phyloP scores from a whole-genome alignment of 140 eudicot species.

The Stevia rebaudiana region DNA sequence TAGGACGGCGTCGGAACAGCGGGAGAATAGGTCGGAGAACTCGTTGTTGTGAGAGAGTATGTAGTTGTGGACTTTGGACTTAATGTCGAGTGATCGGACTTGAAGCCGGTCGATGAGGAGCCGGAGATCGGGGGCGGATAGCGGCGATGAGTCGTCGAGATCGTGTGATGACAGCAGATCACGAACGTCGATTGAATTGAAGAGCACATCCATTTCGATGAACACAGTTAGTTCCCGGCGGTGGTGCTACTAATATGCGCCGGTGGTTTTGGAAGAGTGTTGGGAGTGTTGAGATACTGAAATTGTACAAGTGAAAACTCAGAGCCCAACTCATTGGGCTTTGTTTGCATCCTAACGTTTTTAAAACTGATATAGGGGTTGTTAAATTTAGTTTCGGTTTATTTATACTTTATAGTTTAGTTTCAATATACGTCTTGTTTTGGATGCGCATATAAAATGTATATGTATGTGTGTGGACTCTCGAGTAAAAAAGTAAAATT shows the following conservation, averaged over 20 bases:
- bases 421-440: too few species aligned
- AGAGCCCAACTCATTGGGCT: neutral
- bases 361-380: too few species aligned
- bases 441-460: too few species aligned
- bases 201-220: constrained; percentile 58
- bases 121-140: constrained; percentile 93
- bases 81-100: constrained; percentile 63
- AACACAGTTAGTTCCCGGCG: constrained; percentile 10
- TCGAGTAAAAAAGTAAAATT: too few species aligned
- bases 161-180: constrained; percentile 74
- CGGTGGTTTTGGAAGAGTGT: constrained; percentile 1
- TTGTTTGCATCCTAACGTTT: too few species aligned
- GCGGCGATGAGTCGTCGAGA: constrained; percentile 60
- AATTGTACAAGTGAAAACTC: neutral
- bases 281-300: neutral
- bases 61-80: constrained; percentile 75
- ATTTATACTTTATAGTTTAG: too few species aligned
- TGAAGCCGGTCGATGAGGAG: constrained; percentile 78
- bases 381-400: too few species aligned
- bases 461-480: too few species aligned
- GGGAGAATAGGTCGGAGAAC: constrained; percentile 57
- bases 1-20: constrained; percentile 46
- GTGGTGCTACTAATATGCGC: constrained; percentile 19
- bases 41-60: constrained; percentile 57
- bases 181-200: constrained; percentile 68